Evolutionary conservation across 2,329 filamentous ascomycete species (phyloP), one percentile per base, ranked within the genome.

Genomic region (Waltergamsia citrina): DNA sequence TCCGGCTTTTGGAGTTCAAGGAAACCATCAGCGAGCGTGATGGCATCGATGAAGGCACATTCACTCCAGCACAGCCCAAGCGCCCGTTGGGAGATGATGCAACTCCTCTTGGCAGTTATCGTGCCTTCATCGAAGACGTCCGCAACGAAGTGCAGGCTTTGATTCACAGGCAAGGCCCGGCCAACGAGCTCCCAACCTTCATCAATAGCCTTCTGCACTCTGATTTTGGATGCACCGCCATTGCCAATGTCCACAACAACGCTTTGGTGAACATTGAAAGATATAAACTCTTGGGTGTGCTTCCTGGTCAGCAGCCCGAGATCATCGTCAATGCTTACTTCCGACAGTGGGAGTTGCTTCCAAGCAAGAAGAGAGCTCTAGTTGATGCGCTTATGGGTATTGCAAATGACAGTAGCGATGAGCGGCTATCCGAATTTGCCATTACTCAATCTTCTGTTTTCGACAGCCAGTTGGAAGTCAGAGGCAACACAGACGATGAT

Each of bases 91-190:
- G 54, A 29, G 49, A 49, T 29, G 45, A 47, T n/a, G 41, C 49
- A 12, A 65, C 61, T 3, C 48, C 57, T 22, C 41, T 62, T 7
- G 54, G 53, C 3, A 65, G 62, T 2, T 57, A 57, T 36, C 60
- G 68, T 21, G 63, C 62, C 3, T 71, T 63, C 33, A 53, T 66
- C 37, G 66, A 72, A 37, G 66, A 72, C 40, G 54, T 69, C 18
- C 57, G 64, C 36, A 57, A 57, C 25, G 68, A 72, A 41, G 51
- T 69, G 2, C 63, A 71, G 44, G 67, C 46, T 33, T 53, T 57
- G 33, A 64, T 54, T 41, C 53, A 52, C 40, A 55, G 44, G 48
- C 50, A 43, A 25, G 49, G 53, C n/a, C 48, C 54, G 42, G 40
- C 43, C 14, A 41, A 43, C 4, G 56, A 59, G 36, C 27, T 35